These are phyloP conservation scores for Chrysochromulina parva DNA, from an alignment of 78 protist genomes.

Conservation along the genomic window DNA sequence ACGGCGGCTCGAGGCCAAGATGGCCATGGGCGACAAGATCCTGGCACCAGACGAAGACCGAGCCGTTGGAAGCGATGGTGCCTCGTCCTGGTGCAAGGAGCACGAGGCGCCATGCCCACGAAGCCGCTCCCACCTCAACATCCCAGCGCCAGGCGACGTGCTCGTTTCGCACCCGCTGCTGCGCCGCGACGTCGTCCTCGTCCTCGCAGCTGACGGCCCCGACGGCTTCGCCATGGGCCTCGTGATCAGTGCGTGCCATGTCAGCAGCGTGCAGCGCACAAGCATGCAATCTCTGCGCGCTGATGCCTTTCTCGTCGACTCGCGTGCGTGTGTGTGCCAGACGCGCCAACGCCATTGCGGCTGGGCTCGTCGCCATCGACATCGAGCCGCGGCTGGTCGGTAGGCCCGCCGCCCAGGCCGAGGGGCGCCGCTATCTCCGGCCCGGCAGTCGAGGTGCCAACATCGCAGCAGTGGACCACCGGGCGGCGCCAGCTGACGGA, in stretches of 20 bases:
- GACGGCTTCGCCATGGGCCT: not conserved
- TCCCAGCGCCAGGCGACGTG: not conserved
- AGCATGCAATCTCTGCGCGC: not conserved
- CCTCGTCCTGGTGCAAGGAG: not conserved
- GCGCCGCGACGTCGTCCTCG: not conserved
- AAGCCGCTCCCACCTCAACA: not conserved
- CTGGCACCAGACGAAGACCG: not conserved
- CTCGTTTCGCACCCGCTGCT: not conserved
- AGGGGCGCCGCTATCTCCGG: too few relatives aligned
- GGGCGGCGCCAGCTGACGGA: conserved; percentile 7
- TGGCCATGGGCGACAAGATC: not conserved
- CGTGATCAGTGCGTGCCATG: not conserved
- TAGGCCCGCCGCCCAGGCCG: too few relatives aligned
- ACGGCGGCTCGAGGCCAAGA: not conserved
- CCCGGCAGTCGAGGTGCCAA: not conserved
- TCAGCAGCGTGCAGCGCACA: not conserved
- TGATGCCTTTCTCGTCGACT: not conserved
- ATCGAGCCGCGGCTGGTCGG: too few relatives aligned
- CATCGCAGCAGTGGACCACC: not conserved
- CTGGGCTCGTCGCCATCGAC: too few relatives aligned
- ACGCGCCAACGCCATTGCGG: too few relatives aligned
- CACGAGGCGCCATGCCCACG: too few relatives aligned
- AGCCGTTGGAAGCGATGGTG: not conserved
- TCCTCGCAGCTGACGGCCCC: not conserved
- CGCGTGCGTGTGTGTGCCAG: not conserved